Percentiles rank a stretch among this genome's conserved stretches.
Evolutionary conservation across 2,329 filamentous ascomycete genomes (phyloP).

Genomic region (Alternaria arborescens): DNA sequence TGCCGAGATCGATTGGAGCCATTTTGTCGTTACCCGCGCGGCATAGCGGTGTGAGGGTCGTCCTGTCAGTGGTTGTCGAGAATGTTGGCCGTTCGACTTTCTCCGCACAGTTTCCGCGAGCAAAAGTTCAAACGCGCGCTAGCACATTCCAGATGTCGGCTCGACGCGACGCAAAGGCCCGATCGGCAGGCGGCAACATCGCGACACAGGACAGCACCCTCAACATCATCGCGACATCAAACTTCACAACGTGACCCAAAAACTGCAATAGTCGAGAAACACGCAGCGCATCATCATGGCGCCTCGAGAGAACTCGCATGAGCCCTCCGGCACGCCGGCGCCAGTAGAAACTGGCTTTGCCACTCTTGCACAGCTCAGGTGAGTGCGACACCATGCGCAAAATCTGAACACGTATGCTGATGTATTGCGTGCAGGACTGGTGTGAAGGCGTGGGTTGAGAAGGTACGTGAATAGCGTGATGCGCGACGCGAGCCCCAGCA

Average conservation of each 20-base stretch:
- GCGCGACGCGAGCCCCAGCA: constrained; percentile 14
- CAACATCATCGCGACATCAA: constrained; percentile 43
- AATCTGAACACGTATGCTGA: constrained; percentile 36
- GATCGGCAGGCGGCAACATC: constrained; percentile 32
- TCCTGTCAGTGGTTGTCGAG: constrained; percentile 24
- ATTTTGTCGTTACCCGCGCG: constrained; percentile 40
- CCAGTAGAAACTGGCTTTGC: constrained; percentile 80
- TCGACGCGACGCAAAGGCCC: constrained; percentile 15
- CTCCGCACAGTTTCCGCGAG: constrained; percentile 17
- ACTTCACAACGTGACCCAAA: constrained; percentile 36
- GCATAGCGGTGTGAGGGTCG: constrained; percentile 38
- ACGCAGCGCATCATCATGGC: constrained; percentile 56
- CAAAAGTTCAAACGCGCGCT: constrained; percentile 36
- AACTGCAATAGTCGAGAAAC: constrained; percentile 24
- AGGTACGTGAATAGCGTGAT: constrained; percentile 60
- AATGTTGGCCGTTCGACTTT: constrained; percentile 24
- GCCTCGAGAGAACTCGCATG: constrained; percentile 63
- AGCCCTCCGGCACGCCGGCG: constrained; percentile 64
- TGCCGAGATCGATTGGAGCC: constrained; percentile 52
- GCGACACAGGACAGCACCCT: constrained; percentile 35
- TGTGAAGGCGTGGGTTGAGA: constrained; percentile 72
- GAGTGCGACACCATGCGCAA: constrained; percentile 53
- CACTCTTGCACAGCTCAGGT: constrained; percentile 84
- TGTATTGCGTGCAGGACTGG: constrained; percentile 63
- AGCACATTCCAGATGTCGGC: constrained; percentile 24